These are phyloP conservation scores for Pleoardoris graminearum DNA, from an alignment of 2,329 filamentous ascomycete genomes.

Conservation along the genomic window DNA sequence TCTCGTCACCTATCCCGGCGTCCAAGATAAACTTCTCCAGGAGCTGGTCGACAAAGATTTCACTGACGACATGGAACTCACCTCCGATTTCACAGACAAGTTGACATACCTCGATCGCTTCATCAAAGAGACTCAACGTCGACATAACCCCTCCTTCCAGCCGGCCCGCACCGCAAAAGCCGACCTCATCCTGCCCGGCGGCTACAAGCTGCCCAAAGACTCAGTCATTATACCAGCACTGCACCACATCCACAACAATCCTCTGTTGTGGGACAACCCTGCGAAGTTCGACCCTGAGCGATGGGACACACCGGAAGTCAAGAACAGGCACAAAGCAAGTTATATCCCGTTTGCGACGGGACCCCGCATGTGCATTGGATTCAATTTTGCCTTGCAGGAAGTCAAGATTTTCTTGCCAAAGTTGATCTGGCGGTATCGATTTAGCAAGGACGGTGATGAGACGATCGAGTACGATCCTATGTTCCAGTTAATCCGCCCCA, in stretches of 20 bases:
- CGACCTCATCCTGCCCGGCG: constrained; percentile 62
- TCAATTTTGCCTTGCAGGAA: constrained; percentile 66
- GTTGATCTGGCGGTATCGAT: constrained; percentile 63
- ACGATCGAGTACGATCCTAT: constrained; percentile 62
- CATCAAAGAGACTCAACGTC: constrained; percentile 64
- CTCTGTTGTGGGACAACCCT: constrained; percentile 61
- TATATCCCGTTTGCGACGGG: constrained; percentile 65
- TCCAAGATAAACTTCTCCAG: constrained; percentile 61
- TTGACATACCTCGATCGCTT: constrained; percentile 60
- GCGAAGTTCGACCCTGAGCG: constrained; percentile 62
- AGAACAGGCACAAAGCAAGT: constrained; percentile 45
- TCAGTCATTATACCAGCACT: constrained; percentile 58
- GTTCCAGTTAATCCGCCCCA: constrained; percentile 62
- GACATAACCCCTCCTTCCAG: constrained; percentile 65
- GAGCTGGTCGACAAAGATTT: constrained; percentile 54
- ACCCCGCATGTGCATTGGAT: constrained; percentile 63
- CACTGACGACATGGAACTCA: constrained; percentile 40
- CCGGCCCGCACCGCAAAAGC: constrained; percentile 60
- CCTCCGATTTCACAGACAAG: constrained; percentile 42
- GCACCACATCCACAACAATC: constrained; percentile 55
- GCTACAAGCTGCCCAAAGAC: constrained; percentile 59
- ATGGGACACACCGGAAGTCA: constrained; percentile 59
- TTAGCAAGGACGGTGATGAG: constrained; percentile 54
- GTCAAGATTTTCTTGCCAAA: constrained; percentile 63
- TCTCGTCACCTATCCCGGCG: constrained; percentile 57